phyloP scores from a whole-genome alignment of 768 basidiomycete species.

The Gloeostereum incarnatum region DNA sequence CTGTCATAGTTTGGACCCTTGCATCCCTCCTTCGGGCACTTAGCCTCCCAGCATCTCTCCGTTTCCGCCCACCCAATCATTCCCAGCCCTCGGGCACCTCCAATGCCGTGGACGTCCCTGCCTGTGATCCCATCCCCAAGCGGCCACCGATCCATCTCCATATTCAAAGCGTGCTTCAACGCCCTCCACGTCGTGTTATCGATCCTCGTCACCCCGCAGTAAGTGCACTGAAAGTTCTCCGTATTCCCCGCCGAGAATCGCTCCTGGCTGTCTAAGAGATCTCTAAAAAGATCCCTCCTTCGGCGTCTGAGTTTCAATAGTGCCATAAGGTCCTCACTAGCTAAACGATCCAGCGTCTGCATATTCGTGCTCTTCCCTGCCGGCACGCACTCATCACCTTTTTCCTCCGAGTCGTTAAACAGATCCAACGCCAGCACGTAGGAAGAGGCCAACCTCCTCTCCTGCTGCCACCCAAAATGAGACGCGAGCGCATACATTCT shows the following conservation, averaged over 20 bases:
- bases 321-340: conserved; percentile 40
- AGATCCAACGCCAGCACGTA: conserved; percentile 49
- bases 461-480: conserved; percentile 54
- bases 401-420: conserved; percentile 20
- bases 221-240: conserved; percentile 35
- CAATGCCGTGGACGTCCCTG: conserved; percentile 4
- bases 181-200: conserved; percentile 58
- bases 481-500: conserved; percentile 46
- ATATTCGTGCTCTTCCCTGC: background rate
- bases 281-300: conserved; percentile 40
- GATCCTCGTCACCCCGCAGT: conserved; percentile 40
- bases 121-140: conserved; percentile 35
- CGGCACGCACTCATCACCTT: background rate
- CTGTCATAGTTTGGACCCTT: conserved; percentile 51
- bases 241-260: conserved; percentile 46
- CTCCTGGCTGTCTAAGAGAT: conserved; percentile 46
- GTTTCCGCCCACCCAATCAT: conserved; percentile 50
- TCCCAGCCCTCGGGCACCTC: conserved; percentile 22
- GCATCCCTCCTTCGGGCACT: conserved; percentile 41
- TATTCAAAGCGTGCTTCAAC: conserved; percentile 44
- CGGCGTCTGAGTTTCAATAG: conserved; percentile 49
- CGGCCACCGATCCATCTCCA: conserved; percentile 53
- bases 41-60: conserved; percentile 52
- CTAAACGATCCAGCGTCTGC: conserved; percentile 32
- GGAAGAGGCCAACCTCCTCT: conserved; percentile 46